Percentiles rank a stretch among this genome's conserved stretches.
phyloP scores from a whole-genome alignment of 164 flowering plant species.

The Malania oleifera region DNA sequence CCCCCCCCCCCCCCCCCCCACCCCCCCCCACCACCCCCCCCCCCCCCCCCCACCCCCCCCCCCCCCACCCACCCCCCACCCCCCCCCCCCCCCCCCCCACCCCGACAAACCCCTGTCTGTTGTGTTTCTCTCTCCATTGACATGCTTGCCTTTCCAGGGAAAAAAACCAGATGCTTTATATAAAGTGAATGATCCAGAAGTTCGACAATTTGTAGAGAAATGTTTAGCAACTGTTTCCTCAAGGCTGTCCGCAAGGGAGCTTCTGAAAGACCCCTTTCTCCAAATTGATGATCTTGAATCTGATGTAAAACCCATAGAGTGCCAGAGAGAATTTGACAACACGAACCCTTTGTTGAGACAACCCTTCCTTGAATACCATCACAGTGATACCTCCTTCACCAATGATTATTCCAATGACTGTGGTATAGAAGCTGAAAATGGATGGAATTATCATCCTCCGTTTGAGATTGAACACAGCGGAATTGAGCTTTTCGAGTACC shows the following conservation, averaged over 20 bases:
- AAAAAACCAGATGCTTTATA: slow-evolving; percentile 58
- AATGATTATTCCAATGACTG: slow-evolving; percentile 13
- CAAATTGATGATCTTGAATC: slow-evolving; percentile 30
- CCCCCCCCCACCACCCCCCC: too few relatives aligned
- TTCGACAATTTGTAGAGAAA: slow-evolving; percentile 48
- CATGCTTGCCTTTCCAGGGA: slow-evolving; percentile 29
- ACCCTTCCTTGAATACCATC: slow-evolving; percentile 19
- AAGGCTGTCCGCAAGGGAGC: slow-evolving; percentile 57
- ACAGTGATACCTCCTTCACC: slow-evolving; percentile 12
- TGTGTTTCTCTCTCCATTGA: not conserved
- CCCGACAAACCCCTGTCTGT: too few relatives aligned
- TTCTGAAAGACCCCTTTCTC: slow-evolving; percentile 51
- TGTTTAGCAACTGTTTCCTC: slow-evolving; percentile 49
- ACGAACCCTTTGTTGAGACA: slow-evolving; percentile 26
- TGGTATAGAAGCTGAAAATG: too few relatives aligned
- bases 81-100: too few relatives aligned
- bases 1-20: too few relatives aligned
- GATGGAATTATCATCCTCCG: not conserved
- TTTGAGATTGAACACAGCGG: slow-evolving; percentile 30
- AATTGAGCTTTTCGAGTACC: slow-evolving; percentile 40
- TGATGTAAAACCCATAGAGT: slow-evolving; percentile 23
- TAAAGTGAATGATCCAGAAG: slow-evolving; percentile 55
- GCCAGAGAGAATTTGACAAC: slow-evolving; percentile 21
- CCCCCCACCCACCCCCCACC: too few relatives aligned
- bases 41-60: too few relatives aligned